phyloP scores from a whole-genome alignment of 1,139 yeast species.

The Debaryomyces sp. region DNA sequence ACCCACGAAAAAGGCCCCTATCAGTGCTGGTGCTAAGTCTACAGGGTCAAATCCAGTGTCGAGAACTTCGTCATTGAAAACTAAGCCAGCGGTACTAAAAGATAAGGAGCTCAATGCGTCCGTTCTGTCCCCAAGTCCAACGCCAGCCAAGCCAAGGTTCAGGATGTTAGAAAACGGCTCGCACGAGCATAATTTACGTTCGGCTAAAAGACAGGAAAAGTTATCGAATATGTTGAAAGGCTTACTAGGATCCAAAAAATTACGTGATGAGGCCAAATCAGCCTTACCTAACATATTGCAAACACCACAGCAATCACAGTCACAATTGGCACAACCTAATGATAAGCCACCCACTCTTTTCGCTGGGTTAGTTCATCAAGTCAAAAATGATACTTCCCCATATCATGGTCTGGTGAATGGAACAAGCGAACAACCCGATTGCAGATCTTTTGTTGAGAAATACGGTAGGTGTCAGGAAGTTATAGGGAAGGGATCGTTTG shows the following conservation, averaged over 20 bases:
- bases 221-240: conserved; percentile 85
- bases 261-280: conserved; percentile 77
- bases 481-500: conserved; percentile 51
- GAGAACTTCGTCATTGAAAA: conserved; percentile 14
- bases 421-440: conserved; percentile 26
- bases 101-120: conserved; percentile 11
- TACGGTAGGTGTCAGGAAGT: conserved; percentile 55
- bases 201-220: conserved; percentile 86
- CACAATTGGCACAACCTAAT: conserved; percentile 7
- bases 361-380: conserved; percentile 77
- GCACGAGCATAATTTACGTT: conserved; percentile 79
- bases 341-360: conserved; percentile 72
- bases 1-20: conserved; percentile 5
- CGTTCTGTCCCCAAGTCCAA: conserved; percentile 10
- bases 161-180: conserved; percentile 60
- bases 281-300: conserved; percentile 74
- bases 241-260: conserved; percentile 76
- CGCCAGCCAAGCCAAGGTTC: conserved; percentile 45
- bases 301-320: conserved; percentile 10
- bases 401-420: conserved; percentile 21
- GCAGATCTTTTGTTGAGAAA: conserved; percentile 49
- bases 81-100: conserved; percentile 7
- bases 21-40: conserved; percentile 2
- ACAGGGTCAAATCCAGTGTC: conserved; percentile 15
- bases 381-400: conserved; percentile 43